Conservation (phyloP, 2,329 filamentous ascomycete genomes). For the Colletotrichum costaricense region DNA sequence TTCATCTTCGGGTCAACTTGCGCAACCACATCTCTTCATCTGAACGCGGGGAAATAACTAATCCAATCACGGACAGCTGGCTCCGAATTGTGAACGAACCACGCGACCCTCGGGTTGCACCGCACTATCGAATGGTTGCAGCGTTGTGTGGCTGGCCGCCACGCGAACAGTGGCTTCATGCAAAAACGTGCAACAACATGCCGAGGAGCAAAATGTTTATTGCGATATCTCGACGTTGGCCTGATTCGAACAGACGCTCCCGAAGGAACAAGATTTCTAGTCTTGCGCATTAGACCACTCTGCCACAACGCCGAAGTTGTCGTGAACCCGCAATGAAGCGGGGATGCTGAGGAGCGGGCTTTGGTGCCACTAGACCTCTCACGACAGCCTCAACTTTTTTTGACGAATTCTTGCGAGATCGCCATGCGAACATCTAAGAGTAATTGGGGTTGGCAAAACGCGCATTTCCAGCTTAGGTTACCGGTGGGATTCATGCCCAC, state of each 20-base stretch:
- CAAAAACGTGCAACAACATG: not conserved
- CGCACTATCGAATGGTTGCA: not conserved
- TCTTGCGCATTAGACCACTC: slow-evolving; percentile 37
- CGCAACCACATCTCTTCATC: slow-evolving; percentile 8
- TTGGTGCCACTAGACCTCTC: not conserved
- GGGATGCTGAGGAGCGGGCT: not conserved
- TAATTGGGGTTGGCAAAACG: not conserved
- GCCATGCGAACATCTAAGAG: not conserved
- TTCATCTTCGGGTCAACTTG: not conserved
- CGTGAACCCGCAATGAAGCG: slow-evolving; percentile 5
- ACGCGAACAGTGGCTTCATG: not conserved
- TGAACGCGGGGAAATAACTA: not conserved
- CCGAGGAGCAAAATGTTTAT: no score
- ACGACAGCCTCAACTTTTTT: not conserved
- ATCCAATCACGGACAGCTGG: slow-evolving; percentile 7
- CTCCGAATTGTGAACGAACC: slow-evolving; percentile 5
- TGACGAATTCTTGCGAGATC: not conserved
- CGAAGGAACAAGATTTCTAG: slow-evolving; percentile 36
- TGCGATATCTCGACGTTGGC: slow-evolving; percentile 16
- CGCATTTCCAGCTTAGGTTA: not conserved
- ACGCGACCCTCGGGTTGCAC: not conserved
- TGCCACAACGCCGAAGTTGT: slow-evolving; percentile 28
- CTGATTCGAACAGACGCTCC: slow-evolving; percentile 36
- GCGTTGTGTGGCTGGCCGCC: not conserved
- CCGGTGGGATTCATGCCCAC: not conserved